Evolutionary conservation across 441 rosid genomes (phyloP).

Genomic region (Pelargonium australe): DNA sequence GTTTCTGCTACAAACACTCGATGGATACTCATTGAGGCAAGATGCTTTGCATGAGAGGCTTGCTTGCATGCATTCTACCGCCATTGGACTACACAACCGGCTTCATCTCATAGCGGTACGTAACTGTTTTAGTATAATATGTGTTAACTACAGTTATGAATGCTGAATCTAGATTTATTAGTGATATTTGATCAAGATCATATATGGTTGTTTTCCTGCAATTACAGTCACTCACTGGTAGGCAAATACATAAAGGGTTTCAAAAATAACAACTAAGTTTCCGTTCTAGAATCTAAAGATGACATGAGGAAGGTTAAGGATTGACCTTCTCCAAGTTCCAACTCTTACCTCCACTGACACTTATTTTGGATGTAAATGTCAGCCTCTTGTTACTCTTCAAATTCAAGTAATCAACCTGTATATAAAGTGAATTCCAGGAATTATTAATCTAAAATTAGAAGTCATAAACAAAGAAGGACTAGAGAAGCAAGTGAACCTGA

Average conservation of each 20-base stretch:
- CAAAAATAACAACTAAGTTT: constrained; percentile 7
- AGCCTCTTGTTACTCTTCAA: constrained; percentile 70
- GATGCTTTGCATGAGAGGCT: constrained; percentile 36
- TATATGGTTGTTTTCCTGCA: not conserved
- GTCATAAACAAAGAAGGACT: constrained; percentile 9
- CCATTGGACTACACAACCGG: constrained; percentile 1
- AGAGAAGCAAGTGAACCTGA: constrained; percentile 40
- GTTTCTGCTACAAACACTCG: not conserved
- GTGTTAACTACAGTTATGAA: constrained; percentile 1
- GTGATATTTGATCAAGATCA: not conserved
- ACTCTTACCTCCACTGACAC: constrained; percentile 36
- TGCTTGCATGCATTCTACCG: constrained; percentile 5
- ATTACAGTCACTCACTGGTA: not conserved
- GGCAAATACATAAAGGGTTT: constrained; percentile 9
- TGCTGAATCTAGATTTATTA: constrained; percentile 4
- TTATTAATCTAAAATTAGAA: constrained; percentile 3
- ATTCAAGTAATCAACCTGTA: constrained; percentile 80
- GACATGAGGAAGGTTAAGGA: constrained; percentile 27
- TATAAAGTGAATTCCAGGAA: constrained; percentile 6
- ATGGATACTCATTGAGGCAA: constrained; percentile 40
- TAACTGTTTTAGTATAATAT: constrained; percentile 4
- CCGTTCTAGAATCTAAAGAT: constrained; percentile 8
- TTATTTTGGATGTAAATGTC: constrained; percentile 35
- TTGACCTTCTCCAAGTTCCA: constrained; percentile 63
- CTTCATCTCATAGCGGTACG: constrained; percentile 18